Conservation (phyloP, 768 basidiomycete species). For the Rhizopogon vesiculosus region DNA sequence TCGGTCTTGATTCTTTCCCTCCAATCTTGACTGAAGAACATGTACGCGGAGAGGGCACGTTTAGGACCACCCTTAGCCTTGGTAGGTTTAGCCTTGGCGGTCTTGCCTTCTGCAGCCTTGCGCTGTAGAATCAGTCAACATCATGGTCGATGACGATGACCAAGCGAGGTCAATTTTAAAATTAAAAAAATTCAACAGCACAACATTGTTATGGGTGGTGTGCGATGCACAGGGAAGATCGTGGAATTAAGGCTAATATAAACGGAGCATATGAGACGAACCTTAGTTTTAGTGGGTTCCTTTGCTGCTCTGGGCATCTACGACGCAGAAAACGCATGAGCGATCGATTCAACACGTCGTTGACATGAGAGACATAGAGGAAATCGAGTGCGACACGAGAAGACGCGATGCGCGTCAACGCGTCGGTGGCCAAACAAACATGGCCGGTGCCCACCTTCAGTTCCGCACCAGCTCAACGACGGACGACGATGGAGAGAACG, state of each 20-base stretch:
- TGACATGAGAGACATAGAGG: constrained; percentile 16
- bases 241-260: constrained; percentile 4
- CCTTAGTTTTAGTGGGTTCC: constrained; percentile 66
- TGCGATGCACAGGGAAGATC: background rate
- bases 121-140: constrained; percentile 39
- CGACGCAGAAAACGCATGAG: constrained; percentile 29
- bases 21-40: constrained; percentile 99
- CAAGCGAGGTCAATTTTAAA: background rate
- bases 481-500: constrained; percentile 8
- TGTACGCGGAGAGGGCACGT: constrained; percentile 92
- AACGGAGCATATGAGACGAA: constrained; percentile 29
- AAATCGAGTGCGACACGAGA: constrained; percentile 10
- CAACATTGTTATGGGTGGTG: background rate
- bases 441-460: constrained; percentile 5
- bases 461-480: constrained; percentile 16
- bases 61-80: constrained; percentile 68
- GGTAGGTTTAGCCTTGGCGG: constrained; percentile 65
- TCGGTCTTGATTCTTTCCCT: constrained; percentile 92
- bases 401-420: constrained; percentile 29
- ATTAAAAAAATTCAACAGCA: background rate
- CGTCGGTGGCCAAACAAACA: constrained; percentile 35
- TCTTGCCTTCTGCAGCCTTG: constrained; percentile 59
- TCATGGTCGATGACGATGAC: background rate
- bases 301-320: constrained; percentile 63
- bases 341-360: constrained; percentile 35